Evolutionary conservation across 495 filamentous ascomycete genomes (phyloP).

Genomic region (Hypoxylon fuscum): DNA sequence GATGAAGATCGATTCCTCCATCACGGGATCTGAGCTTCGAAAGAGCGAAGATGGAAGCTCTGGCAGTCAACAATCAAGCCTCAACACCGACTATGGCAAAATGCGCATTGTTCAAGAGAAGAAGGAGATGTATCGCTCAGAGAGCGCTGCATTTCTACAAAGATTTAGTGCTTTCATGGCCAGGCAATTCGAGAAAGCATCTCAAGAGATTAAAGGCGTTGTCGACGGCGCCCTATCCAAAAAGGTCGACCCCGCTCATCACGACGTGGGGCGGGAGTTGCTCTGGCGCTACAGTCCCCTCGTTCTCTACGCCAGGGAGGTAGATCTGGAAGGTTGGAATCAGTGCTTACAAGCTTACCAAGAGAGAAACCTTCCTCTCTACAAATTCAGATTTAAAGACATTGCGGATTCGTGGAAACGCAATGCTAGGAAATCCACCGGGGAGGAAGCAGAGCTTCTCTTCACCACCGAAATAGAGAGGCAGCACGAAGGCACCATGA

Average conservation of each 20-base stretch:
- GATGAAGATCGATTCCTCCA: constrained; percentile 86
- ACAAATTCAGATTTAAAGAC: constrained; percentile 83
- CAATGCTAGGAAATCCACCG: constrained; percentile 76
- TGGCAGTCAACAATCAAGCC: constrained; percentile 61
- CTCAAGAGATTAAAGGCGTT: constrained; percentile 69
- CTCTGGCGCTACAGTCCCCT: constrained; percentile 88
- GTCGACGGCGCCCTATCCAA: constrained; percentile 61
- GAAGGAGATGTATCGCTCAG: constrained; percentile 82
- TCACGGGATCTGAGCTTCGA: constrained; percentile 64
- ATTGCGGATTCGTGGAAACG: constrained; percentile 85
- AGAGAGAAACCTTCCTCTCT: constrained; percentile 74
- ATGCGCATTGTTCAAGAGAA: constrained; percentile 95
- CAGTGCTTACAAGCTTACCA: constrained; percentile 81
- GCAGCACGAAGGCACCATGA: constrained; percentile 73
- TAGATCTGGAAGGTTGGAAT: constrained; percentile 82
- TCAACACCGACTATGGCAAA: constrained; percentile 82
- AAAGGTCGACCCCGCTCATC: constrained; percentile 63
- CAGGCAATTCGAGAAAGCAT: constrained; percentile 77
- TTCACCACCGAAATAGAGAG: constrained; percentile 91
- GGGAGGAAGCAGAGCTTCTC: constrained; percentile 86
- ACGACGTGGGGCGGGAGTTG: constrained; percentile 59
- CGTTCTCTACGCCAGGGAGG: constrained; percentile 84
- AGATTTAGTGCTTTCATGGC: constrained; percentile 82
- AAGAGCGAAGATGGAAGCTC: constrained; percentile 56
- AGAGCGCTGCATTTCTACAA: constrained; percentile 75